Evolutionary conservation across 345 rosid genomes (phyloP).

Genomic region (Nephelium lappaceum): DNA sequence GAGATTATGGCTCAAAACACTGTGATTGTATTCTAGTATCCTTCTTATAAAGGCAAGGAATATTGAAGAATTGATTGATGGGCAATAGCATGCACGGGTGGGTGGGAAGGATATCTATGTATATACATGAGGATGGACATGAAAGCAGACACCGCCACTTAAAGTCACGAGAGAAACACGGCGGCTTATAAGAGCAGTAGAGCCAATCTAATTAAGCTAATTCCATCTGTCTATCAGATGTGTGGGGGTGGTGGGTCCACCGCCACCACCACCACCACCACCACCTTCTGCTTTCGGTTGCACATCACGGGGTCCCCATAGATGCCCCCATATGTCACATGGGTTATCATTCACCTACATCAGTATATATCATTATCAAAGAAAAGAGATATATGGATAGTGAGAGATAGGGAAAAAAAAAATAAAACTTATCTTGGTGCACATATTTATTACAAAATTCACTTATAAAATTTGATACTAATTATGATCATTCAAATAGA

Average conservation of each 20-base stretch:
- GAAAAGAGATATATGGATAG: not conserved
- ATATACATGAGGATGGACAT: not conserved
- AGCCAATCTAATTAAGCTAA: not conserved
- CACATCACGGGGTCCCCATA: constrained; percentile 36
- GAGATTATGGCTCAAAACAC: no score
- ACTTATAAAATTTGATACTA: not conserved
- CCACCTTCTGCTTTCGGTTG: constrained; percentile 29
- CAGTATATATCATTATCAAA: not conserved
- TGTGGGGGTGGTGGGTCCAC: constrained; percentile 18
- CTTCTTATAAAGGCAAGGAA: not conserved
- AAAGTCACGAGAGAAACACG: constrained; percentile 36
- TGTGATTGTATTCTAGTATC: no score
- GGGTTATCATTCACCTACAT: constrained; percentile 4
- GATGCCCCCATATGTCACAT: constrained; percentile 18
- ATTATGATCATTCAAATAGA: not conserved
- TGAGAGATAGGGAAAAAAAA: not conserved
- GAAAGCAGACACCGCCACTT: constrained; percentile 25
- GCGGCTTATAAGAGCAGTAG: constrained; percentile 1
- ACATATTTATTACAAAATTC: not conserved
- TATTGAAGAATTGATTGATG: not conserved
- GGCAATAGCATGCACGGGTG: constrained; percentile 2
- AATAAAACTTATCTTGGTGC: not conserved
- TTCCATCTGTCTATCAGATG: no score
- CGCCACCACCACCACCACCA: constrained; percentile 16
- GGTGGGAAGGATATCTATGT: not conserved